These are phyloP conservation scores for Phoenix roebelenii DNA, from an alignment of 176 grass and related monocot genomes.

Conservation along the genomic window DNA sequence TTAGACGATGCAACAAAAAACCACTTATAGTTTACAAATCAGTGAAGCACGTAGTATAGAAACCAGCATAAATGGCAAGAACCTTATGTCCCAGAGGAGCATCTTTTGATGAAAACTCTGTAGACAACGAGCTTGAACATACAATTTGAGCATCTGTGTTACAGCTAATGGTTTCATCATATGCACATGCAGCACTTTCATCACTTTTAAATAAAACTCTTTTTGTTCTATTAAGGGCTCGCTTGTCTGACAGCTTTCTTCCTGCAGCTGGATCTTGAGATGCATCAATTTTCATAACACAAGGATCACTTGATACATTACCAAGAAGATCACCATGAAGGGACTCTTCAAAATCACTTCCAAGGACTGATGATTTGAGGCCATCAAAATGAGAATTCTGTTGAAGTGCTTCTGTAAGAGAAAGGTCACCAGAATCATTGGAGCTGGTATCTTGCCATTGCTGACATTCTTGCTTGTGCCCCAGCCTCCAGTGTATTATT, in stretches of 20 bases:
- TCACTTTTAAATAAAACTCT: constrained; percentile 35
- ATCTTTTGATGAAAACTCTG: constrained; percentile 39
- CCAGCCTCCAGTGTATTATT: constrained; percentile 96
- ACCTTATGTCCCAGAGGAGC: constrained; percentile 13
- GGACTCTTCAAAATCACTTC: constrained; percentile 36
- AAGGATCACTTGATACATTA: constrained; percentile 45
- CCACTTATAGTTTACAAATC: neutral
- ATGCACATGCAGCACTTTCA: constrained; percentile 29
- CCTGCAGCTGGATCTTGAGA: constrained; percentile 23
- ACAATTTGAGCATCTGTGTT: constrained; percentile 24
- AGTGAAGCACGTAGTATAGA: constrained; percentile 10
- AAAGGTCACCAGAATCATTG: constrained; percentile 26
- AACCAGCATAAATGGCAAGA: constrained; percentile 3
- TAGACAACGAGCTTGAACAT: neutral
- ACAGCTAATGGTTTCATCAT: constrained; percentile 25
- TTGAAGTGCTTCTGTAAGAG: constrained; percentile 33
- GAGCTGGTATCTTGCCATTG: constrained; percentile 40
- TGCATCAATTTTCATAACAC: constrained; percentile 30
- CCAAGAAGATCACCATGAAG: constrained; percentile 38
- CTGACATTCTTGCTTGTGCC: constrained; percentile 80
- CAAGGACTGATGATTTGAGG: constrained; percentile 57
- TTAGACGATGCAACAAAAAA: too few relatives aligned
- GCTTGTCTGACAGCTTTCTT: constrained; percentile 34
- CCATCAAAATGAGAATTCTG: constrained; percentile 60
- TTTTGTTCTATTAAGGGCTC: constrained; percentile 35